Evolutionary conservation across 2,329 filamentous ascomycete genomes (phyloP), one percentile per base, ranked within the genome.

Genomic region (Alternaria infectoria): DNA sequence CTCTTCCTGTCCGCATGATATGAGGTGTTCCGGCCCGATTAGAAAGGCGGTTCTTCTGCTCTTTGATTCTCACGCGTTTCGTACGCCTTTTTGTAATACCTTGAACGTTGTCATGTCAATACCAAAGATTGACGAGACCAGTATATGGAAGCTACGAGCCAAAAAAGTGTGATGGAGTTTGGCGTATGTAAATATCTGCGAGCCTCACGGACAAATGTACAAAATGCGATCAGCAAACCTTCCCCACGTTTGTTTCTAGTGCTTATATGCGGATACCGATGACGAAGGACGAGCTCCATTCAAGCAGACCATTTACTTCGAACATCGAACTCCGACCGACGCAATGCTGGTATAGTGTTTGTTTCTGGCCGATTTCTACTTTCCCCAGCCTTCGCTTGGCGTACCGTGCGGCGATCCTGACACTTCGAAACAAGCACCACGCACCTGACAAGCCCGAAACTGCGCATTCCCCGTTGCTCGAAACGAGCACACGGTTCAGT

Each of bases 1-100:
- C 43, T 54, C 28, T 60, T 50, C 51, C 55, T 59, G 47, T 58
- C 57, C 57, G 55, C 55, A 58, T 61, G 45, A 51, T 28, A 11
- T 49, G 30, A 44, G 52, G 46, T 51, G 46, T 61, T 50, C 32
- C 40, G 36, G 52, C 19, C 23, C 52, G 59, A 57, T 51, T 61
- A 61, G 59, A 61, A 61, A 46, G 54, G 32, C 13, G 52, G 43
- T 51, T 30, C 45, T 30, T 50, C 17, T 50, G 51, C 45, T 30
- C 26, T 45, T 52, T 45, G 19, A 36, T 32, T 52, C 19, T 51
- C 19, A 28, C 49, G 49, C 49, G 19, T 52, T 52, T 40, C 30
- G 21, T 59, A 45, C 50, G 46, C 32, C 30, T 58, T 47, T 46
- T 56, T 47, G 17, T 32, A 46, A 47, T 56, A 52, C 49, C 36